These are phyloP conservation scores for Moniliophthora roreri DNA, from an alignment of 1,284 basidiomycete species.

Conservation along the genomic window DNA sequence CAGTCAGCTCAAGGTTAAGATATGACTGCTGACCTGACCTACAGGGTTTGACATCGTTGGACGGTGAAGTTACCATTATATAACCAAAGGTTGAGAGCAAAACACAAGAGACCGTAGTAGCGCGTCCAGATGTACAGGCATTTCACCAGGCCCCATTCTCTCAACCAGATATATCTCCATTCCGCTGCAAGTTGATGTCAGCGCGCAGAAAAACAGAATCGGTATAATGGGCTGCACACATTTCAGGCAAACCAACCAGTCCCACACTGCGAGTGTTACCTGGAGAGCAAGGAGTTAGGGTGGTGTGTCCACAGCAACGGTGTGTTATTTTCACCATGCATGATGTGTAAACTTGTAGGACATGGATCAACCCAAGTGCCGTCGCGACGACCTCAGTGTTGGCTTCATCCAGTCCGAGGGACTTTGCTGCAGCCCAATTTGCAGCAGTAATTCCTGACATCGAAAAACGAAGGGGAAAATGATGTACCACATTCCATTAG, in stretches of 20 bases:
- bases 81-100: slow-evolving; percentile 2
- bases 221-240: neutral
- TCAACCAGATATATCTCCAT: slow-evolving; percentile 1
- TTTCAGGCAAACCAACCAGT: slow-evolving; percentile 2
- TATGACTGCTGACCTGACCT: neutral
- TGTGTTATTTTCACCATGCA: neutral
- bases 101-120: slow-evolving; percentile 1
- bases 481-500: too few relatives aligned
- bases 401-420: slow-evolving; percentile 1
- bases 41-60: slow-evolving; percentile 1
- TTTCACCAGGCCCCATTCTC: neutral
- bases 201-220: neutral
- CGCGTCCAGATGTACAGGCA: neutral
- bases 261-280: slow-evolving; percentile 2
- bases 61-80: slow-evolving; percentile 1
- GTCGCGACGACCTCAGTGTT: neutral
- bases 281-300: neutral
- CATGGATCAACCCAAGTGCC: slow-evolving; percentile 4
- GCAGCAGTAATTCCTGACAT: slow-evolving; percentile 1
- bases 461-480: too few relatives aligned
- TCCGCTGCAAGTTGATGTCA: neutral
- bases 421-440: slow-evolving; percentile 5
- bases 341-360: slow-evolving; percentile 9
- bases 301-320: neutral
- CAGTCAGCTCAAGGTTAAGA: too few relatives aligned